Evolutionary conservation across 805 yeast genomes (phyloP), one percentile per base, ranked within the genome.

Genomic region (Candida parachauliodes): DNA sequence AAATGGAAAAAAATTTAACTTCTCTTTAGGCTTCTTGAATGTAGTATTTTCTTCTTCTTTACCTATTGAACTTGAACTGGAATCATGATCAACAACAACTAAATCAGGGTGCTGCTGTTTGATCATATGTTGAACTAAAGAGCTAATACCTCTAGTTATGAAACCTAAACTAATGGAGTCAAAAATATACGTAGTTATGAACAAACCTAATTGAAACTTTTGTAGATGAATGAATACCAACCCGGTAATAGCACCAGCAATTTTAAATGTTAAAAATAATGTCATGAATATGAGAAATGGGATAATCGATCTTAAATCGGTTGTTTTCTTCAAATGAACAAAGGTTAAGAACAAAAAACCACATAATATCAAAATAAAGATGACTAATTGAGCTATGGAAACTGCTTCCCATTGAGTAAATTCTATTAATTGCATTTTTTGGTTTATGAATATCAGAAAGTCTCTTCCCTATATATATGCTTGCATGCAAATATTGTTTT

Each of bases 91-190:
- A 30, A 26, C 17, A 18, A n/a, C 5, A 8, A 29, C 28, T 9
- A 8, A 16, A 3, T 26, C 16, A 5, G 29, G 36, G 22, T 26
- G 12, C 8, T 37, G 28, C 21, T 24, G 23, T 25, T 25, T 33
- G n/a, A 36, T 19, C 38, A 40, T 40, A 16, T 32, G 28, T 27
- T 40, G 37, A 8, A 39, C 34, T 12, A 45, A 32, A 10, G 48
- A 45, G n/a, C 37, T 27, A 17, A 45, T 20, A 18, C 35, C 27
- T 24, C 35, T 40, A 10, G 47, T 40, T 4, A 47, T 24, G 12
- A 44, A n/a, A n/a, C 48, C 50, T 11, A 46, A 31, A 32, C 47
- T 42, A 16, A 44, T 40, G 11, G 45, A 34, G 25, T 47, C 49
- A 24, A 47, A 46, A 15, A 47, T 39, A 27, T 43, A 47, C 3